Evolutionary conservation across 257 asterid genomes (phyloP), one percentile per base, ranked within the genome.

Genomic region (Anisodus acutangulus): DNA sequence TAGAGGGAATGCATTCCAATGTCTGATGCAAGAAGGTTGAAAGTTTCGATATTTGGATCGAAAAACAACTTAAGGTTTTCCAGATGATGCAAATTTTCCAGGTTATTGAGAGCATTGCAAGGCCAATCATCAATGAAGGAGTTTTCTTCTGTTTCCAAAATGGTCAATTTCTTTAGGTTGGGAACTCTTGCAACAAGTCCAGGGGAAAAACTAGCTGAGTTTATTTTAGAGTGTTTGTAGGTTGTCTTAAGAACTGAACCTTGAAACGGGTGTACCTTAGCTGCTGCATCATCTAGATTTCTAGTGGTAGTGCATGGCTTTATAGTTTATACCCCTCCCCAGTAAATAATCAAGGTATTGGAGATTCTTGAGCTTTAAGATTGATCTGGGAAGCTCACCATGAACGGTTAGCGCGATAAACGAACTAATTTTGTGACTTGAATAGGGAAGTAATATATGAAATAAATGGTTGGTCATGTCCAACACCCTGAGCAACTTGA

Each of bases 401-500:
- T 69, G 63, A 19, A 82, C 37, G 9, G 89, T 84, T 81, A 88
- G 79, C 1, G 54, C 85, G 5, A 84, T 85, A 86, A 45, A 62
- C 81, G 87, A 59, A 88, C 17, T 41, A 86, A 72, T 35, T 47
- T 55, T 3, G 78, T n/a, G 19, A 88, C 68, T 82, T 57, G 62
- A 62, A 67, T 12, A 1, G 89, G 86, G 60, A 88, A 86, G 53
- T 74, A 57, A 39, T 81, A 82, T 37, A 84, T 26, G 63, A 59
- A 69, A 63, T 59, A 78, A 54, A 84, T 60, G 37, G 35, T 60
- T 19, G 31, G 67, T 35, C 1, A 88, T 41, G 31, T 86, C 88
- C 64, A 88, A 79, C 15, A 86, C 80, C 83, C 87, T 88, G 9
- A 86, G 80, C 87, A 85, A 80, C 67, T 74, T 81, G 84, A 85